Base-by-base conservation (phyloP, 2,329 filamentous ascomycete genomes). In the Plectosphaerella cucumerina region DNA sequence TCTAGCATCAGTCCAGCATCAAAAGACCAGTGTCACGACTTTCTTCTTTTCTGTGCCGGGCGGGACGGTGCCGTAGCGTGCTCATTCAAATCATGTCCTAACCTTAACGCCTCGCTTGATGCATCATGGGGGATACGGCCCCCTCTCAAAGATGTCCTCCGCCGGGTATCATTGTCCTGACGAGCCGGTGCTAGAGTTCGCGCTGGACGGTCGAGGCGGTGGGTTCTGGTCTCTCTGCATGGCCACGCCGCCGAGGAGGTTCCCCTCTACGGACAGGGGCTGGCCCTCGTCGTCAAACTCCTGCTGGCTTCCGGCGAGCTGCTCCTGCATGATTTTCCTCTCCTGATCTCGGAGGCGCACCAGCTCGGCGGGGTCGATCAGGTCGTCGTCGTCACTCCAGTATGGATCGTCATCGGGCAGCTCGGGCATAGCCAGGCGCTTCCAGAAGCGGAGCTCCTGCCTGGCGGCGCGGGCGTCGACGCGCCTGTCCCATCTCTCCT, bases 361-460 rank as follows among this genome's bases (percentile, higher is more conserved):
- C 71, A 85, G 85, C 68, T 85, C 82, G 14, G 76, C 74, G 0
- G 73, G 69, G 53, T 86, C 83, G 22, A 86, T 74, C 20, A 86
- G 65, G 58, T 86, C 83, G 58, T 86, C 83, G 56, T 86, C 83
- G 51, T 81, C 81, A 60, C 81, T 85, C 75, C 47, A 48, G 61
- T 75, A 83, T 2, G 77, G 71, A 47, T 85, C 81, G 41, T 84
- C 77, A 21, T 84, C 81, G 9, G 75, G 67, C 35, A 85, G 65
- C 51, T 81, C 74, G 10, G 81, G 81, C 75, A 86, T 78, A 14
- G 83, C 83, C 72, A 85, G 75, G 41, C 83, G 72, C 67, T 86
- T 86, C 83, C 82, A 87, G 65, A 83, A 85, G 2, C 83, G 72
- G 49, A 84, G 61, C 65, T 86, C 81, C 62, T 85, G 81, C 4